phyloP scores from a whole-genome alignment of 2,329 filamentous ascomycete species.

The Ascosphaera acerosa region DNA sequence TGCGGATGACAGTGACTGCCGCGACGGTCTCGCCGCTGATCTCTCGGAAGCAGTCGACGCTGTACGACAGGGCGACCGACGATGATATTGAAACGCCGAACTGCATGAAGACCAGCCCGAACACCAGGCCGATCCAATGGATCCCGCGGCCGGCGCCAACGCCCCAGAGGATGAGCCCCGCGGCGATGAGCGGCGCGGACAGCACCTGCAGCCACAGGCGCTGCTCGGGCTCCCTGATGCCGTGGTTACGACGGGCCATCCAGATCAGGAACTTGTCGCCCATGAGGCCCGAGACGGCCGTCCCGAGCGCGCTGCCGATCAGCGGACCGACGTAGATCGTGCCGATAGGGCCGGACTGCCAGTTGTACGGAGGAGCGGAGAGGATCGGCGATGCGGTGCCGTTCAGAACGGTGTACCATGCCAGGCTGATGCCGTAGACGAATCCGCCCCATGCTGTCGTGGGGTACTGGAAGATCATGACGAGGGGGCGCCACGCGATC shows the following conservation, averaged over 20 bases:
- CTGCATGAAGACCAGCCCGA: constrained; percentile 11
- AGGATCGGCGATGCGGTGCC: constrained; percentile 11
- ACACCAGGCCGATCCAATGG: constrained; percentile 10
- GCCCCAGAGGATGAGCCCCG: constrained; percentile 9
- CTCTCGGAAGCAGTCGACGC: constrained; percentile 10
- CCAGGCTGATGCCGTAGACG: constrained; percentile 9
- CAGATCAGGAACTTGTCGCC: constrained; percentile 10
- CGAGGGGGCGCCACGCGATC: constrained; percentile 8
- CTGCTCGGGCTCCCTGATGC: constrained; percentile 16
- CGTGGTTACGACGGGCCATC: constrained; percentile 18
- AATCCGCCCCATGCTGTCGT: constrained; percentile 9
- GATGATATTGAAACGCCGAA: constrained; percentile 8
- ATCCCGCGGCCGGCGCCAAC: constrained; percentile 10
- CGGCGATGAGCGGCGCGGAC: constrained; percentile 8
- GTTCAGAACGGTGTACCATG: constrained; percentile 13
- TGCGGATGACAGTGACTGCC: constrained; percentile 16
- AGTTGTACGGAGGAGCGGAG: constrained; percentile 9
- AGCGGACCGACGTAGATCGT: constrained; percentile 8
- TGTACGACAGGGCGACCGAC: constrained; percentile 9
- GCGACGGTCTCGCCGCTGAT: constrained; percentile 10
- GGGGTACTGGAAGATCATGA: constrained; percentile 11
- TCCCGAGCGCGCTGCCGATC: constrained; percentile 7
- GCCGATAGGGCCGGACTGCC: constrained; percentile 9
- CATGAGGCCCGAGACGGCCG: constrained; percentile 3
- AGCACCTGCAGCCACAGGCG: constrained; percentile 11